phyloP scores from a whole-genome alignment of 345 rosid species.

The Pistacia atlantica region DNA sequence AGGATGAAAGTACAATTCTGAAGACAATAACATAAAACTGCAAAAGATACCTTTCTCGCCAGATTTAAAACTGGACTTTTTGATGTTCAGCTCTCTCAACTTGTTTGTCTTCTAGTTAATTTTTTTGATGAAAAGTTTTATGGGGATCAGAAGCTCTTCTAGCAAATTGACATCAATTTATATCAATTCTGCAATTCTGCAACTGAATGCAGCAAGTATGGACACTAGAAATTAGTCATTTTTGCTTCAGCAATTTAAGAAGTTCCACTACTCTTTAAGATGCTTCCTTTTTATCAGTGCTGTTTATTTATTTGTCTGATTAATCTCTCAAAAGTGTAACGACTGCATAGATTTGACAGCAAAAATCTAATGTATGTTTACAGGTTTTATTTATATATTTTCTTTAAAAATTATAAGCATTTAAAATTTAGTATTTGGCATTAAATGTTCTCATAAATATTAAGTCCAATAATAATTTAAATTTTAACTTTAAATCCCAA shows the following conservation, averaged over 20 bases:
- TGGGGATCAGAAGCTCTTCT: constrained; percentile 13
- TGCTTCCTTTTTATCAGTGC: too few species aligned
- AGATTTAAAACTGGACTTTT: background rate
- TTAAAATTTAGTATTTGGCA: too few species aligned
- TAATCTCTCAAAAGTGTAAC: too few species aligned
- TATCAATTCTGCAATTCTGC: background rate
- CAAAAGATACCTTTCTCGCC: constrained; percentile 14
- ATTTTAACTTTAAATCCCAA: too few species aligned
- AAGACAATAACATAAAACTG: background rate
- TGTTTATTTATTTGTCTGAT: too few species aligned
- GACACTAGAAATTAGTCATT: background rate
- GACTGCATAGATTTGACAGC: too few species aligned
- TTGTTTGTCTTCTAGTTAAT: constrained; percentile 13
- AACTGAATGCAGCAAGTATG: background rate
- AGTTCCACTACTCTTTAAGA: constrained; percentile 5
- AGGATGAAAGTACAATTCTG: constrained; percentile 13
- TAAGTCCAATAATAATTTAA: too few species aligned
- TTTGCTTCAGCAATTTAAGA: background rate
- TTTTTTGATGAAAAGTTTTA: constrained; percentile 1
- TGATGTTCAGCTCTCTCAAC: background rate
- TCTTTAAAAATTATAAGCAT: too few species aligned
- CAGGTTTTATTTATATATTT: too few species aligned
- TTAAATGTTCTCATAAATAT: too few species aligned
- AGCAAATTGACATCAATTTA: background rate
- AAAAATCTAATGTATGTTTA: too few species aligned